Base-by-base conservation (phyloP, 805 yeast genomes). In the Wickerhamomyces rabaulensis region DNA sequence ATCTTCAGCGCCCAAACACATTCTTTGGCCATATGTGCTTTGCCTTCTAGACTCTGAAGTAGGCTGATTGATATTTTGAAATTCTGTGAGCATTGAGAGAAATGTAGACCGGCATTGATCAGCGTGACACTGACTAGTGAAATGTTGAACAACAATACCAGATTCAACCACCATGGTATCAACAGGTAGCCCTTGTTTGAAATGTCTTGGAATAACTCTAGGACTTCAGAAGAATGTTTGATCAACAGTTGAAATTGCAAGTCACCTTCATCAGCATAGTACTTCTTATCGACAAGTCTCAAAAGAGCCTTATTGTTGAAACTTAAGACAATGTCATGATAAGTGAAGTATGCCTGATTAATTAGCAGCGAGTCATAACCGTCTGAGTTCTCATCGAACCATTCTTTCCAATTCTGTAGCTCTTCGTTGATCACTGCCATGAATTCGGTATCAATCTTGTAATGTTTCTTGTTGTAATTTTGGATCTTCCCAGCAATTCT, bases 1-100 rank as follows among this genome's bases (percentile, higher is more conserved):
- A 74, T 75, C 50, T 78, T 78, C 38, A 81, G 54, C 2, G 76
- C 79, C 87, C 86, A 81, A n/a, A 78, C 54, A 54, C 83, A 77
- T 57, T 80, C 86, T 39, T 71, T 68, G 12, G 74, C 76, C 87
- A 80, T 80, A 16, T 55, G 55, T 8, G 53, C 73, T 54, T 54
- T 40, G 17, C 45, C 27, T 59, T 63, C 49, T 53, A 66, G 16
- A 60, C 48, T 12, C 38, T 47, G 45, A 52, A 67, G 56, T 2
- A 60, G 45, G 9, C 41, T 22, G 47, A 61, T 55, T 10, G 60
- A 44, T 17, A 47, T 38, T 13, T 45, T 26, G 13, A 64, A 50
- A 16, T 51, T 47, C 4, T 19, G 15, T 4, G 43, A 48, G 3
- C 52, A 47, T 20, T 44, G 29, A 2, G 46, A 23, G 12, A 47